A percentile compares a stretch with the other conserved stretches of the same genome.
Evolutionary conservation across 805 yeast genomes (phyloP).

Genomic region (Wickerhamomyces alni): DNA sequence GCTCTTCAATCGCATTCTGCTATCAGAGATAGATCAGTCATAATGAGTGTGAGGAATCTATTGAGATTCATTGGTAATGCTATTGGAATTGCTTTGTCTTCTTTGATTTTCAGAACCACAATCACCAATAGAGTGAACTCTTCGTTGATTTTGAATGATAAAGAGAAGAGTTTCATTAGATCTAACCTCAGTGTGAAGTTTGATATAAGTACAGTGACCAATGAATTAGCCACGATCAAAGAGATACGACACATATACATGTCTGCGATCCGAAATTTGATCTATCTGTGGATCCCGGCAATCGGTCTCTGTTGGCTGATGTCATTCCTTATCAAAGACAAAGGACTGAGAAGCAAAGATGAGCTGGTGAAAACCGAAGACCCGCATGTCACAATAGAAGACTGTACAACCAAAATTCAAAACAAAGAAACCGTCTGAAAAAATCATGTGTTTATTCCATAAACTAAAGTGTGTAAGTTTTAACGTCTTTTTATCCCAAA

Average conservation of each 20-base stretch:
- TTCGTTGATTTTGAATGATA: neutral
- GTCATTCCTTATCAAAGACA: slow-evolving; percentile 4
- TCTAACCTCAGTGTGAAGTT: slow-evolving; percentile 1
- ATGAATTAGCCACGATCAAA: neutral
- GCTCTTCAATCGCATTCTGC: slow-evolving; percentile 3
- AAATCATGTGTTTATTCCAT: too few relatives aligned
- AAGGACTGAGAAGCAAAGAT: slow-evolving; percentile 3
- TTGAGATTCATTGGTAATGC: slow-evolving; percentile 6
- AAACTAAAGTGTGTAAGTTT: too few relatives aligned
- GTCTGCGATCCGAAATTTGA: slow-evolving; percentile 1
- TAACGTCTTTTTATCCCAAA: too few relatives aligned
- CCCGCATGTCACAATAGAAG: neutral
- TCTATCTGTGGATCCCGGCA: slow-evolving; percentile 5
- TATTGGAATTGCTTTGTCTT: slow-evolving; percentile 4
- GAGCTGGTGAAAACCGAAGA: neutral
- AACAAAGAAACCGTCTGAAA: too few relatives aligned
- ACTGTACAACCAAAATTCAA: too few relatives aligned
- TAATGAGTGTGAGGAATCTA: slow-evolving; percentile 2
- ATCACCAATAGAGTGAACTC: neutral
- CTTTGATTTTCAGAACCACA: slow-evolving; percentile 4
- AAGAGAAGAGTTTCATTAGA: slow-evolving; percentile 1
- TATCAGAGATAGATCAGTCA: slow-evolving; percentile 4
- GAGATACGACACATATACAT: slow-evolving; percentile 1
- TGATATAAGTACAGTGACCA: neutral
- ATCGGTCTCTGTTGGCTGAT: slow-evolving; percentile 4